phyloP scores from a whole-genome alignment of 306 rosid species.

The Acmispon strigosus region DNA sequence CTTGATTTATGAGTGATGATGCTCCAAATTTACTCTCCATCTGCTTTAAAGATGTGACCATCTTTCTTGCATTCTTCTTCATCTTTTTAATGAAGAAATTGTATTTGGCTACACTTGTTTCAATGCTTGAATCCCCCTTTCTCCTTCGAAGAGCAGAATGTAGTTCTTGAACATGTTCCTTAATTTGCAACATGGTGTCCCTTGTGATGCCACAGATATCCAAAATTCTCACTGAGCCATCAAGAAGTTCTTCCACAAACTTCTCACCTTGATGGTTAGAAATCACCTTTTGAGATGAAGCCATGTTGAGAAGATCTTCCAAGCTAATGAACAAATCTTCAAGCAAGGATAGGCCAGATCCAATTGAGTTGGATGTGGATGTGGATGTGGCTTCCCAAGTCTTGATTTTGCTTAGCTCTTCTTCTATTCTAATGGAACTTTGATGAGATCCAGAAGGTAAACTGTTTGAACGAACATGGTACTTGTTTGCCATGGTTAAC shows the following conservation, averaged over 20 bases:
- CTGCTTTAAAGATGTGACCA: slow-evolving; percentile 31
- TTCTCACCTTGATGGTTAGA: slow-evolving; percentile 32
- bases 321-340: slow-evolving; percentile 43
- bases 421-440: slow-evolving; percentile 33
- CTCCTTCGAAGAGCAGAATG: slow-evolving; percentile 61
- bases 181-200: slow-evolving; percentile 42
- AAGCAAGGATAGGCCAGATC: slow-evolving; percentile 28
- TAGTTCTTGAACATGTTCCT: slow-evolving; percentile 47
- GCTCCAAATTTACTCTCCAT: slow-evolving; percentile 35
- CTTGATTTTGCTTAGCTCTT: slow-evolving; percentile 40
- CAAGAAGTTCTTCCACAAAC: slow-evolving; percentile 47
- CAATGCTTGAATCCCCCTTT: slow-evolving; percentile 45
- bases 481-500: slow-evolving; percentile 32
- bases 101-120: slow-evolving; percentile 34
- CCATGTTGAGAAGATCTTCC: slow-evolving; percentile 52
- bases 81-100: slow-evolving; percentile 39
- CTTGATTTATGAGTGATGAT: slow-evolving; percentile 14
- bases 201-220: slow-evolving; percentile 56
- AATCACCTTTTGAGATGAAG: slow-evolving; percentile 48
- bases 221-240: slow-evolving; percentile 54
- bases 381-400: slow-evolving; percentile 35
- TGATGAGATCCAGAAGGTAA: slow-evolving; percentile 69
- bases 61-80: slow-evolving; percentile 48
- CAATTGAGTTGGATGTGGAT: slow-evolving; percentile 34
- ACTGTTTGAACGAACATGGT: slow-evolving; percentile 54